Evolutionary conservation across 2,329 filamentous ascomycete species (phyloP), one percentile per base, ranked within the genome.

Genomic region (Trichophyton benhamiae): DNA sequence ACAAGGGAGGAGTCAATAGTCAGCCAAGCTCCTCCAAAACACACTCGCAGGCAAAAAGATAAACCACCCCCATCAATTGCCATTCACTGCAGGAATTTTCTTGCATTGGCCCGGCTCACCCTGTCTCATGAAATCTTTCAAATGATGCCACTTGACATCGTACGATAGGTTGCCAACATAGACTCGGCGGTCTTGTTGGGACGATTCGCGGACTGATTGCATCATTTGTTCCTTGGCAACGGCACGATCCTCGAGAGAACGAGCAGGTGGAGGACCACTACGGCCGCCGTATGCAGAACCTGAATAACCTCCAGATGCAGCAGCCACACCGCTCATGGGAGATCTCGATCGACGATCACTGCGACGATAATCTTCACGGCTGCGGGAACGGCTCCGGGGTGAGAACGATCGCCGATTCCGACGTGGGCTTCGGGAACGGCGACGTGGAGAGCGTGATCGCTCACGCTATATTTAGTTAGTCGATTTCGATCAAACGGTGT

Each of bases 101-200:
- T 53, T 52, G 33, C 33, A 38, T 38, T 60, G 65, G 68, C 64
- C 66, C 67, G 67, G 68, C 87, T 81, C 82, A 97, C 94, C 92
- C 85, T 96, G 90, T 84, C 94, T 88, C 94, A 99, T 99, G 75
- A 97, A 97, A 80, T 99, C 94, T 82, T 99, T 99, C 66, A 99
- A 85, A 73, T 97, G 94, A 81, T 97, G 92, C 94, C 94, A 99
- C 82, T 99, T 99, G 76, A 99, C 94, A 82, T 99, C 94, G 81
- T 99, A 99, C 58, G 91, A 94, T 69, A 99, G 83, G 75, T 99
- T 99, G 77, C 94, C 94, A 75, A 99, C 94, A 76, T 99, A 99
- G 84, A 99, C 94, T 68, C 94, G 91, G 73, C 94, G 92, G 82
- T 99, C 94, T 79, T 99, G 94, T 76, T 97, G 94, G 65, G 94